Conservation (phyloP, 345 rosid species). For the Populus simonii region DNA sequence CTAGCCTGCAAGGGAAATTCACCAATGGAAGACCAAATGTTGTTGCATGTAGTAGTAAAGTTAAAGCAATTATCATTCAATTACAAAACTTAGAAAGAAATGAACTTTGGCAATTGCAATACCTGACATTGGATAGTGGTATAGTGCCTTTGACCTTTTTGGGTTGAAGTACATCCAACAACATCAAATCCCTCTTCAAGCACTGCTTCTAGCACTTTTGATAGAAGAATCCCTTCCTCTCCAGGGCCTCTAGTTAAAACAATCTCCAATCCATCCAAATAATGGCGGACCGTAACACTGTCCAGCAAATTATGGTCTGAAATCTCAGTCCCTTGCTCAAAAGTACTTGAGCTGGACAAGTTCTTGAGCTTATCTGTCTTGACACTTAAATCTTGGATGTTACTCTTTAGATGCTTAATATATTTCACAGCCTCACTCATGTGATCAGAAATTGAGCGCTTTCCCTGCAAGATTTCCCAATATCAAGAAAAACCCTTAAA, state of each 20-base stretch:
- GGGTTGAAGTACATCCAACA: constrained; percentile 21
- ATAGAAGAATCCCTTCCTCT: constrained; percentile 23
- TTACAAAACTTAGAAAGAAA: not conserved
- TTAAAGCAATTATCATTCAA: not conserved
- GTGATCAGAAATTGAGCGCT: constrained; percentile 77
- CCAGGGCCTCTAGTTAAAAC: constrained; percentile 28
- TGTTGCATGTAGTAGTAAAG: not conserved
- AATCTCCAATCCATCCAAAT: constrained; percentile 51
- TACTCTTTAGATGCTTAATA: constrained; percentile 45
- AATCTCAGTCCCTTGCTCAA: constrained; percentile 7
- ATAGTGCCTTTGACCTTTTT: constrained; percentile 14
- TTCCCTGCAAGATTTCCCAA: constrained; percentile 51
- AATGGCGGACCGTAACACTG: constrained; percentile 36
- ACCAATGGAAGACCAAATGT: not conserved
- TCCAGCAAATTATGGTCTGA: not conserved
- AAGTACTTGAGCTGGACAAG: constrained; percentile 21
- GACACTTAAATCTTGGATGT: constrained; percentile 39
- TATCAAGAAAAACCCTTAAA: constrained; percentile 10
- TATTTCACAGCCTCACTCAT: constrained; percentile 67
- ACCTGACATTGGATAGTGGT: constrained; percentile 38
- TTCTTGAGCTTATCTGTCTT: constrained; percentile 44
- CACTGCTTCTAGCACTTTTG: constrained; percentile 28
- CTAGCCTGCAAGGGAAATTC: constrained; percentile 18
- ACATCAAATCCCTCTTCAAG: constrained; percentile 35
- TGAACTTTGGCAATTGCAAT: not conserved